Percentiles rank a stretch among this genome's conserved stretches.
Conservation (phyloP, 2,329 filamentous ascomycete genomes). For the Penicillium sp. region DNA sequence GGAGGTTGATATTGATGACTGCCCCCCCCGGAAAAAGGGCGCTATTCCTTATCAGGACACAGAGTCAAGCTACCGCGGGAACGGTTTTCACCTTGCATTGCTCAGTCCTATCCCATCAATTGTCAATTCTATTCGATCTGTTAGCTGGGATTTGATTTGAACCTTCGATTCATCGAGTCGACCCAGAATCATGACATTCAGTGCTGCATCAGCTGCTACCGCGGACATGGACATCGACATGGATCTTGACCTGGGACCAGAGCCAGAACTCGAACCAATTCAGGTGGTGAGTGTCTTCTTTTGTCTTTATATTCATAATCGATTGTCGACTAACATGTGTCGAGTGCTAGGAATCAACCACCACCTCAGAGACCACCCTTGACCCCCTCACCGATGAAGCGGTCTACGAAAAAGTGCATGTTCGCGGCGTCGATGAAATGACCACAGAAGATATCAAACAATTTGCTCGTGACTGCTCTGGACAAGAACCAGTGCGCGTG, state of each 20-base stretch:
- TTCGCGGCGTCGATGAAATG: slow-evolving; percentile 78
- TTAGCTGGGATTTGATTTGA: background rate
- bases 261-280: slow-evolving; percentile 42
- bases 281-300: slow-evolving; percentile 29
- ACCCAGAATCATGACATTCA: slow-evolving; percentile 7
- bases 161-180: background rate
- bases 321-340: slow-evolving; percentile 4
- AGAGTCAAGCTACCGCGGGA: slow-evolving; percentile 6
- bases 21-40: slow-evolving; percentile 2
- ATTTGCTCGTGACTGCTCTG: slow-evolving; percentile 69
- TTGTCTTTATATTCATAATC: background rate
- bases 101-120: background rate
- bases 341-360: slow-evolving; percentile 23
- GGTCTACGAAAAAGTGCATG: slow-evolving; percentile 66
- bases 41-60: slow-evolving; percentile 9
- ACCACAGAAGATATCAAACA: slow-evolving; percentile 75
- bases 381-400: slow-evolving; percentile 36
- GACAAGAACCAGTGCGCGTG: slow-evolving; percentile 58
- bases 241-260: slow-evolving; percentile 56
- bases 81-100: slow-evolving; percentile 4
- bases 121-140: background rate
- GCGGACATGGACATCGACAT: slow-evolving; percentile 69
- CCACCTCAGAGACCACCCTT: slow-evolving; percentile 20
- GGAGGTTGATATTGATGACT: background rate
- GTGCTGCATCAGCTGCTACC: slow-evolving; percentile 9